Conservation (phyloP, 768 basidiomycete species). For the Tubosaeta brunneosetosa region DNA sequence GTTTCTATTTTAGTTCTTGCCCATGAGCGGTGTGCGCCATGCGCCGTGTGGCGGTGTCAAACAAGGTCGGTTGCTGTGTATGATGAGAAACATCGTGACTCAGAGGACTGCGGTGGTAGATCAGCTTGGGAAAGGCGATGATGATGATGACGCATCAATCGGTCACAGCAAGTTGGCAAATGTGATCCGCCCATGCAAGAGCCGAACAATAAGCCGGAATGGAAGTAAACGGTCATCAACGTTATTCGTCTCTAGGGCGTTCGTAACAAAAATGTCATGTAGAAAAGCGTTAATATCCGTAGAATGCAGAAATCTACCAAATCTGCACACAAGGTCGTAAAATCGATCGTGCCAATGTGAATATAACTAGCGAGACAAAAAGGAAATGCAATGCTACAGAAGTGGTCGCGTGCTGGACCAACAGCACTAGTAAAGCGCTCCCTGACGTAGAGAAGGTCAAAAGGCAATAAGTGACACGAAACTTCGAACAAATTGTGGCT, state of each 20-base stretch:
- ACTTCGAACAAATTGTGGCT: slow-evolving; percentile 17
- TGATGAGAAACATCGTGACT: not conserved
- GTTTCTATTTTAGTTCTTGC: not conserved
- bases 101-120: not conserved
- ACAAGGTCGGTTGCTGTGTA: not conserved
- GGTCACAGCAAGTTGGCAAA: not conserved
- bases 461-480: slow-evolving; percentile 33
- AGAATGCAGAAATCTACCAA: slow-evolving; percentile 31
- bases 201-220: not conserved
- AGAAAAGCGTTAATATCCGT: slow-evolving; percentile 18
- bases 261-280: slow-evolving; percentile 23
- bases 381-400: slow-evolving; percentile 35
- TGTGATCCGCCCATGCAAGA: slow-evolving; percentile 10
- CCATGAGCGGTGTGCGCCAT: not conserved
- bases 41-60: not conserved
- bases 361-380: slow-evolving; percentile 6
- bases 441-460: slow-evolving; percentile 34
- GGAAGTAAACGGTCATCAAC: slow-evolving; percentile 17
- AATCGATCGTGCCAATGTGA: slow-evolving; percentile 3
- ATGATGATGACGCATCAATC: not conserved
- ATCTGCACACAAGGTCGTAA: slow-evolving; percentile 22
- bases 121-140: not conserved
- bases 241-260: slow-evolving; percentile 19
- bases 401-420: slow-evolving; percentile 25
- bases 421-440: slow-evolving; percentile 28